phyloP scores from a whole-genome alignment of 108 stramenopile genomes.

The Pseudonitzschia multiseries region DNA sequence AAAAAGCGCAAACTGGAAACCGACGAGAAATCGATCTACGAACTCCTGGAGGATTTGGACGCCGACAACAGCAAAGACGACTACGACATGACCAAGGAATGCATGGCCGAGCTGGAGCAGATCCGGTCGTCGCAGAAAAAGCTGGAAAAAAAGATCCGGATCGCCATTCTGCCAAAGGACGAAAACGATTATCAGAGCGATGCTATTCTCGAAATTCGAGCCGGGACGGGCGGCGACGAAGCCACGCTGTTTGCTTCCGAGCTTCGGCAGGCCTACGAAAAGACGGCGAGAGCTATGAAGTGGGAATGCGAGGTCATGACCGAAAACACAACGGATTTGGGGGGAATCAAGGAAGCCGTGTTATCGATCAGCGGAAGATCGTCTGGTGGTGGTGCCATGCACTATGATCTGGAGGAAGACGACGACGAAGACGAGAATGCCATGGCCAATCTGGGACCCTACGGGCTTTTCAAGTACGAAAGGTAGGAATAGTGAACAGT shows the following conservation, averaged over 20 bases:
- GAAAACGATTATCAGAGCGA: conserved; percentile 70
- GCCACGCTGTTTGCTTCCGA: conserved; percentile 91
- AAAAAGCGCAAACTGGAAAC: conserved; percentile 34
- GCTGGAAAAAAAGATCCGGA: conserved; percentile 50
- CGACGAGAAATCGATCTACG: conserved; percentile 51
- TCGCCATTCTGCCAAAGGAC: conserved; percentile 69
- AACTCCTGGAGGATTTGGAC: conserved; percentile 58
- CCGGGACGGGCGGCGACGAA: conserved; percentile 96
- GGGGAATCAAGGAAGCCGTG: conserved; percentile 74
- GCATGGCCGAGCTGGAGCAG: conserved; percentile 48
- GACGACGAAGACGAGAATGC: conserved; percentile 30
- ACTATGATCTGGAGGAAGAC: conserved; percentile 9
- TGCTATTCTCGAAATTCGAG: conserved; percentile 94
- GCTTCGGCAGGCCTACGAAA: conserved; percentile 81
- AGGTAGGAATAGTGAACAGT: conserved; percentile 1
- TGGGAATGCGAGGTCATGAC: conserved; percentile 74
- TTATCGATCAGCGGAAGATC: conserved; percentile 51
- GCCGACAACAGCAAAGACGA: conserved; percentile 14
- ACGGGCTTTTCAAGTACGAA: conserved; percentile 90
- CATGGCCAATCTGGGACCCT: conserved; percentile 62
- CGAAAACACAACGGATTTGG: conserved; percentile 68
- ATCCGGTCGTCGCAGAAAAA: conserved; percentile 32
- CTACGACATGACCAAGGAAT: conserved; percentile 55
- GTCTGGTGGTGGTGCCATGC: conserved; percentile 25
- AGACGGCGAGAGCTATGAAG: conserved; percentile 61